Evolutionary conservation across 2,329 filamentous ascomycete species (phyloP), one percentile per base, ranked within the genome.

Genomic region (Trichoderma afroharzianum): DNA sequence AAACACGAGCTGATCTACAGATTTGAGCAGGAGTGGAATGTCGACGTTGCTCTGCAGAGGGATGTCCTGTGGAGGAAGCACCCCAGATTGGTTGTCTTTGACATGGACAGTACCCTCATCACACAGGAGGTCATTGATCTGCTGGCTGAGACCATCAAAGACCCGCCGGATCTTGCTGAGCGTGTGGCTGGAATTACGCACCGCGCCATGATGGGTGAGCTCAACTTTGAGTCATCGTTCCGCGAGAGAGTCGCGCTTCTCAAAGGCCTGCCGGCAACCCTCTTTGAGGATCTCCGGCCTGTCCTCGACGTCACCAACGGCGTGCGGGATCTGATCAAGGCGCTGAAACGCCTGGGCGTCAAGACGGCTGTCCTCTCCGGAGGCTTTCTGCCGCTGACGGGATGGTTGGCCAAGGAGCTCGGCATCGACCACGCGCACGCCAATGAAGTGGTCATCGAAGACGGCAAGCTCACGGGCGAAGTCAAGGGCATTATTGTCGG

Each of bases 31-130:
- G 92, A 95, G 80, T 97, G 93, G 93, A 95, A 94, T 77, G 91
- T 96, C 53, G 93, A 97, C 81, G 91, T 95, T 15, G 88, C 93
- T 24, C 85, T 97, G 73, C 93, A 97, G 81, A 82, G 82, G 53
- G 93, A 95, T 78, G 88, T 85, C 33, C 85, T 95, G 36, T 94
- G 91, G 85, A 87, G 94, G 72, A 88, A 91, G 32, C 89, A 97
- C 81, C 95, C 95, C 75, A 89, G 95, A 9, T 86, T 98, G 12
- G 94, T 95, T 4, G 93, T 98, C 36, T 99, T 99, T 78, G 96
- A 99, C 81, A 99, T 99, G 96, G 96, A 99, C 83, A 96, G 92
- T 81, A 99, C 96, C 0, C 88, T 99, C 72, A 98, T 99, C 80
- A 92, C 95, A 68, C 95, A 99, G 81, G 96, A 99, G 83, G 95